Conservation (phyloP, 495 filamentous ascomycete species). For the Pyrenula massariospora region DNA sequence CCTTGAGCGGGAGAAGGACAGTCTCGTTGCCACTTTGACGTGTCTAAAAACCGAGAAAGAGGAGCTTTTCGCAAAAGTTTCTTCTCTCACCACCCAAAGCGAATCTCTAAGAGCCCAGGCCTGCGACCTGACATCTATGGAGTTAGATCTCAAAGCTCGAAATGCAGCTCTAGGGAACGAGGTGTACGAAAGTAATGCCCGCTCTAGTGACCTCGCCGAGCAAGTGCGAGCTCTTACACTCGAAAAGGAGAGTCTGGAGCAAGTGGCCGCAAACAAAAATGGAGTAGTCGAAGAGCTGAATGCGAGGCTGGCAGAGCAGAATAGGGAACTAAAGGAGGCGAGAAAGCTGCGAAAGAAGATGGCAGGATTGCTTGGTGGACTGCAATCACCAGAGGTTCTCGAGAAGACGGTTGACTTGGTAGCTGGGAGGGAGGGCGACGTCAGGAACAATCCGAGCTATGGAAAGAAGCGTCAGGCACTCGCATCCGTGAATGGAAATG, state of each 20-base stretch:
- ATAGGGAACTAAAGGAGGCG: neutral
- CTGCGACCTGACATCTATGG: slow-evolving; percentile 1
- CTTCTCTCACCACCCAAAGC: neutral
- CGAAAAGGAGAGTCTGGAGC: neutral
- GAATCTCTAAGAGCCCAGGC: neutral
- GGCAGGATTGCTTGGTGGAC: neutral
- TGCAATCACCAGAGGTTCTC: neutral
- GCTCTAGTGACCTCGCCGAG: neutral
- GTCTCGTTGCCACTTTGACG: neutral
- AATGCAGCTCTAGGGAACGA: slow-evolving; percentile 1
- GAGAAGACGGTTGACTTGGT: neutral
- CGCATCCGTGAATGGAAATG: no score
- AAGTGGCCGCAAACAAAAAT: neutral
- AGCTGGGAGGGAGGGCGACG: neutral
- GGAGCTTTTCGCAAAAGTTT: neutral
- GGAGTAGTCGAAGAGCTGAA: neutral
- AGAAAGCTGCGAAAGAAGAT: neutral
- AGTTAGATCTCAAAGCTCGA: slow-evolving; percentile 1
- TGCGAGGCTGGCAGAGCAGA: neutral
- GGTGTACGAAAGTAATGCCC: neutral
- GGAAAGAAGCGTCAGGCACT: neutral
- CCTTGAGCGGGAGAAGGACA: neutral
- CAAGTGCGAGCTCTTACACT: neutral
- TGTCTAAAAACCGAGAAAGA: neutral
- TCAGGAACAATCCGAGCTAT: neutral